Percentiles rank a stretch among this genome's conserved stretches.
Evolutionary conservation across 306 rosid species (phyloP).

Genomic region (Crataegus laevigata): DNA sequence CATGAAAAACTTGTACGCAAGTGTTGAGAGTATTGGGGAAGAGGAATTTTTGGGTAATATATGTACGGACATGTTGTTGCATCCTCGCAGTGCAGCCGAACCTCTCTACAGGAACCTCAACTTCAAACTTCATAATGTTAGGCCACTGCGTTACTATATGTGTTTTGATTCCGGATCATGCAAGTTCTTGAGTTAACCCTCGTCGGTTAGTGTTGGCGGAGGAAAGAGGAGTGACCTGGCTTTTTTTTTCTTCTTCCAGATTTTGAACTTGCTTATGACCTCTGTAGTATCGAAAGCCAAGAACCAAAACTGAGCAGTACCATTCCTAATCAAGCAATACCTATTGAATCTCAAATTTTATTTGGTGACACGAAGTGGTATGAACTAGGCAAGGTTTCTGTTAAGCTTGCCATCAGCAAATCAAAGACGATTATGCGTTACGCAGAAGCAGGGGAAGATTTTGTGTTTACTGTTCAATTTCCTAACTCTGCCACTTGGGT

Average conservation of each 20-base stretch:
- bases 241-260: background rate
- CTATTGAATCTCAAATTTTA: too few relatives aligned
- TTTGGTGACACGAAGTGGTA: too few relatives aligned
- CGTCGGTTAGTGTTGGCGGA: background rate
- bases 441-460: conserved; percentile 6
- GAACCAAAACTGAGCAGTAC: too few relatives aligned
- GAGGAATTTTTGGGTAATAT: background rate
- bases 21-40: background rate
- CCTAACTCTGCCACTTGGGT: background rate
- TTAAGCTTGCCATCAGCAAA: background rate
- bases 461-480: conserved; percentile 10
- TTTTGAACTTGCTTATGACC: too few relatives aligned
- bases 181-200: too few relatives aligned
- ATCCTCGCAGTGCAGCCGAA: conserved; percentile 1
- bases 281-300: too few relatives aligned
- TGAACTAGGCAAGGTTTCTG: background rate
- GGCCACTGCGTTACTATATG: background rate
- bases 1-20: conserved; percentile 8
- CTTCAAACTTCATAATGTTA: background rate
- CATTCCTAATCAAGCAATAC: too few relatives aligned
- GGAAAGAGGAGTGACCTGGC: too few relatives aligned
- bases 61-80: background rate
- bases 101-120: background rate
- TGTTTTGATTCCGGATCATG: background rate
- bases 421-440: conserved; percentile 8